Percentiles rank a stretch among this genome's conserved stretches.
phyloP scores from a whole-genome alignment of 345 rosid genomes.

The Populus pruinosa region DNA sequence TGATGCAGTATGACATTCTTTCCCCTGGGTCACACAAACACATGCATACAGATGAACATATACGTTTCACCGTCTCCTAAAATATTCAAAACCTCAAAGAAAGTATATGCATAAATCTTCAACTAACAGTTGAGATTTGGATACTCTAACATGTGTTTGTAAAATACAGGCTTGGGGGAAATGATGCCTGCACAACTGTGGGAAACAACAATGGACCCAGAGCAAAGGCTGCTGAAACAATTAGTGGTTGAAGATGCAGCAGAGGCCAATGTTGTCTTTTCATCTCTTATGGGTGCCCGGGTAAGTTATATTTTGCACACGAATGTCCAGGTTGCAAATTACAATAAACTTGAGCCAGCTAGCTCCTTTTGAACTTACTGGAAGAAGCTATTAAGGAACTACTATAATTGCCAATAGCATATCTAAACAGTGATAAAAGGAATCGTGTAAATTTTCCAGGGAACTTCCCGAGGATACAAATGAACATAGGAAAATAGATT shows the following conservation, averaged over 20 bases:
- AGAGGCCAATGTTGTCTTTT: constrained; percentile 65
- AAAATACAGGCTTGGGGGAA: constrained; percentile 81
- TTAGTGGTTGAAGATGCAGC: constrained; percentile 79
- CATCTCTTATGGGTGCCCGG: constrained; percentile 92
- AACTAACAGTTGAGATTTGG: not conserved
- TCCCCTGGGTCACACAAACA: not conserved
- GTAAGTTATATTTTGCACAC: constrained; percentile 34
- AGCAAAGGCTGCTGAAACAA: constrained; percentile 73
- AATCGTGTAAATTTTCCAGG: not conserved
- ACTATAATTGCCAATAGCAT: not conserved
- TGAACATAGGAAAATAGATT: no score
- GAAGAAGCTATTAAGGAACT: not conserved
- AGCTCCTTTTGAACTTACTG: not conserved
- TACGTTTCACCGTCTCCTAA: not conserved
- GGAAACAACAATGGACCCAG: constrained; percentile 97
- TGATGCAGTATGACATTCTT: not conserved
- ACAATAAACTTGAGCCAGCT: not conserved
- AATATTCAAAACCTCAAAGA: not conserved
- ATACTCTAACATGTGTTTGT: not conserved
- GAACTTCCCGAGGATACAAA: not conserved
- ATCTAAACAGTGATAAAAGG: not conserved
- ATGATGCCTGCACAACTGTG: constrained; percentile 98
- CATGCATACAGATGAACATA: not conserved
- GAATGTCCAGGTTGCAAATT: not conserved
- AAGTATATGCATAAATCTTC: not conserved